Evolutionary conservation across 2,329 filamentous ascomycete species (phyloP), one percentile per base, ranked within the genome.

Genomic region (Xylariales sp.): DNA sequence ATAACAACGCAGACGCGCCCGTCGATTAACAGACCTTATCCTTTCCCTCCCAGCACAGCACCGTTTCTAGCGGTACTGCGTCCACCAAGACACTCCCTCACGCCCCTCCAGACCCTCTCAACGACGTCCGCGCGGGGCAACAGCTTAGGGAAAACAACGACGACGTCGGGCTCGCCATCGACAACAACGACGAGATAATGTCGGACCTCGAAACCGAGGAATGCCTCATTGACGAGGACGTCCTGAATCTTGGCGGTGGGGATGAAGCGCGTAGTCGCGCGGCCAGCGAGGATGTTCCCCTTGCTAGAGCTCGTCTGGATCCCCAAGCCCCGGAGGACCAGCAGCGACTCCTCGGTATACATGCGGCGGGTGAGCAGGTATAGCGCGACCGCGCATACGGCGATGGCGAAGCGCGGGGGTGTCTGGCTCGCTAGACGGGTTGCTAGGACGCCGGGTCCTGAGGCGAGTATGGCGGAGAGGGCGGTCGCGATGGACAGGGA

Each of bases 151-250:
- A 99, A 99, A 3, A 98, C 94, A n/a, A 99, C 95, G 0, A 98
- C 92, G 4, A 97, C 87, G 72, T 96, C 91, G 62, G 91, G 87
- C 80, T 98, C 95, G 1, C 90, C 94, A 73, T 97, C 92, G 18
- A 98, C 93, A 61, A 98, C 91, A 36, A 98, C 92, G 4, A 93
- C 89, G 8, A 99, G 83, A 77, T 97, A 97, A 77, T 95, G 97
- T 48, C 91, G 84, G 43, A 98, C 94, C 81, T 94, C 93, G 76
- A 97, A 97, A 0, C 94, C 94, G 65, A 89, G 89, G 80, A 98
- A 98, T 3, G 94, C 96, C 83, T 99, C 96, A 78, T 97, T 94
- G 58, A 99, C 92, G 62, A 97, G 89, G 64, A 99, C 91, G 78
- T 99, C 96, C 77, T 93, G 93, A 65, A 99, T 97, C 80, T 93